phyloP scores from a whole-genome alignment of 2,329 filamentous ascomycete species.

The Scytalidium lignicola region DNA sequence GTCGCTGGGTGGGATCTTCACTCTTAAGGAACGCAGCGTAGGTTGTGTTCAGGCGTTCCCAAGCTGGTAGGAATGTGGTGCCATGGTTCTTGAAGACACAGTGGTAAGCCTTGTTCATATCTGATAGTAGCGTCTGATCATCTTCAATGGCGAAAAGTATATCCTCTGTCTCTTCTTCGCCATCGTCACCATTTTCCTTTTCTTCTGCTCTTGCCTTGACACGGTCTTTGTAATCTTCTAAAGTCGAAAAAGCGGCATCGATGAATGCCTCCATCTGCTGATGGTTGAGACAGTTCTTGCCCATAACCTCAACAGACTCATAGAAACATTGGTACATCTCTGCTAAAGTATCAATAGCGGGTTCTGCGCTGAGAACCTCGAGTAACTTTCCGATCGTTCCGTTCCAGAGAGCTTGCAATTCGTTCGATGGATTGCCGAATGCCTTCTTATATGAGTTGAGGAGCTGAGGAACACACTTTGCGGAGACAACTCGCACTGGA shows the following conservation, averaged over 20 bases:
- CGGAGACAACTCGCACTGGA: slow-evolving; percentile 89
- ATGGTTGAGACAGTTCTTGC: slow-evolving; percentile 72
- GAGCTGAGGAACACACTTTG: slow-evolving; percentile 89
- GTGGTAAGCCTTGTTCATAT: slow-evolving; percentile 99
- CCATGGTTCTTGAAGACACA: slow-evolving; percentile 98
- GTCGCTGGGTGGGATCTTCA: slow-evolving; percentile 80
- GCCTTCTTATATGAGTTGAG: slow-evolving; percentile 92
- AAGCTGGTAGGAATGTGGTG: slow-evolving; percentile 74
- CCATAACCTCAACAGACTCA: slow-evolving; percentile 91
- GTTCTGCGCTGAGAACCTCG: slow-evolving; percentile 88
- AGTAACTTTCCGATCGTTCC: slow-evolving; percentile 85
- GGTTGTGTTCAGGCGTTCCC: slow-evolving; percentile 79
- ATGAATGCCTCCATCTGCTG: slow-evolving; percentile 86
- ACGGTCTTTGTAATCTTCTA: slow-evolving; percentile 89
- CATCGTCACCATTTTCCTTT: slow-evolving; percentile 69
- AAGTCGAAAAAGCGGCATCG: slow-evolving; percentile 73
- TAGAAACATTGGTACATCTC: slow-evolving; percentile 99
- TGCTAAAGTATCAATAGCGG: slow-evolving; percentile 89
- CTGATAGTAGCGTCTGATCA: slow-evolving; percentile 90
- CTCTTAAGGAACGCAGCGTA: slow-evolving; percentile 83
- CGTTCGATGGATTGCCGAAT: slow-evolving; percentile 72
- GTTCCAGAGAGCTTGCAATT: slow-evolving; percentile 79
- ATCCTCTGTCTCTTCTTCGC: slow-evolving; percentile 85
- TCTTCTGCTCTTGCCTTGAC: slow-evolving; percentile 82
- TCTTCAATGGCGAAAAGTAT: slow-evolving; percentile 89